phyloP scores from a whole-genome alignment of 257 asterid genomes.

The Gynochthodes officinalis region DNA sequence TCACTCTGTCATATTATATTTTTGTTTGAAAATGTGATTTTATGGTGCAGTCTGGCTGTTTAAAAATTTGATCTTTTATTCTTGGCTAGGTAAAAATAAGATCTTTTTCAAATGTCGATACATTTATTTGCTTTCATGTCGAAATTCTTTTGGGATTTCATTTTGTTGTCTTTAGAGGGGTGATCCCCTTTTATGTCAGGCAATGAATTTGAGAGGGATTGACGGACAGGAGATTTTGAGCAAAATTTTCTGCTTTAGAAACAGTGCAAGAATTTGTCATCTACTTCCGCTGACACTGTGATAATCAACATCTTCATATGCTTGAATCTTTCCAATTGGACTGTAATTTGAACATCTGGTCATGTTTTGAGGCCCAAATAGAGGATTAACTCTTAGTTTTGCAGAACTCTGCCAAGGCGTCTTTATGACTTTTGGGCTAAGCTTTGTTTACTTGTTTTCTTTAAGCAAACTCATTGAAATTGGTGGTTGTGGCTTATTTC shows the following conservation, averaged over 20 bases:
- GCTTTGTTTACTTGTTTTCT: not conserved
- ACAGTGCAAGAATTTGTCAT: not conserved
- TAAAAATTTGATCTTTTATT: slow-evolving; percentile 2
- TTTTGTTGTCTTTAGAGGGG: not conserved
- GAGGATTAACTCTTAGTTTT: not conserved
- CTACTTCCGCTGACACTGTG: not conserved
- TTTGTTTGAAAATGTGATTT: not conserved
- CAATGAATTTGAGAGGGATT: not conserved
- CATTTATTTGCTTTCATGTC: not conserved
- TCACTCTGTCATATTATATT: not conserved
- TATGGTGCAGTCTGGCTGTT: not conserved
- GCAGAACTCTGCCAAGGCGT: not conserved
- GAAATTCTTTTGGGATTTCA: not conserved
- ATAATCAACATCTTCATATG: not conserved
- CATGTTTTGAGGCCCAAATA: not conserved
- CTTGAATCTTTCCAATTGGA: not conserved
- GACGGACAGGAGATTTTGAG: not conserved
- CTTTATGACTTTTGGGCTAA: not conserved
- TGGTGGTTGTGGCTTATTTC: not conserved
- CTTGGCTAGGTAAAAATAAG: not conserved
- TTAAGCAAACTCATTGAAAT: not conserved
- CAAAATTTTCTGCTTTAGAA: not conserved
- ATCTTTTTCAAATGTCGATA: not conserved
- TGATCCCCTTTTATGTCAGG: not conserved
- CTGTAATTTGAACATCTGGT: not conserved